Conservation (phyloP, 257 asterid species). For the Penstemon barbatus region DNA sequence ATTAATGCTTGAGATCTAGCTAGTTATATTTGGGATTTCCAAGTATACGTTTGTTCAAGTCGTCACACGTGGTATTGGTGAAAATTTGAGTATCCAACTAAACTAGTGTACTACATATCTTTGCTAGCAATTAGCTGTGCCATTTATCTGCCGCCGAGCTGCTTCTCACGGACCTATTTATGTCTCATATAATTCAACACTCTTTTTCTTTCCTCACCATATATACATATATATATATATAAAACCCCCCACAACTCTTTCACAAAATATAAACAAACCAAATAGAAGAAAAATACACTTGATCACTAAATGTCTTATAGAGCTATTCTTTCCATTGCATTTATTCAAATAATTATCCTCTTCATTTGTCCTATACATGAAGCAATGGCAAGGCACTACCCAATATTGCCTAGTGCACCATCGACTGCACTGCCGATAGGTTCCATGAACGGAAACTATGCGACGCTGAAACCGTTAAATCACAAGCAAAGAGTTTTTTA, state of each 20-base stretch:
- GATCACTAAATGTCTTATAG: conserved; percentile 26
- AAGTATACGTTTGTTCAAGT: too few species aligned
- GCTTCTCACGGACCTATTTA: conserved; percentile 54
- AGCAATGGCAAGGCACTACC: conserved; percentile 34
- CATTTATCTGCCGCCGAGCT: conserved; percentile 21
- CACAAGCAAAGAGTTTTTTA: conserved; percentile 34
- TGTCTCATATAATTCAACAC: conserved; percentile 25
- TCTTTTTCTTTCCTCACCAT: conserved; percentile 21
- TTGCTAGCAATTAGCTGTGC: conserved; percentile 35
- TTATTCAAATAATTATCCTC: conserved; percentile 34
- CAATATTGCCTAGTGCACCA: conserved; percentile 17
- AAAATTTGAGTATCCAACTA: too few species aligned
- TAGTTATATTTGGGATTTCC: too few species aligned
- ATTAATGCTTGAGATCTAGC: too few species aligned
- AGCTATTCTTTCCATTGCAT: conserved; percentile 16
- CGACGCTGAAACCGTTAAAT: conserved; percentile 41
- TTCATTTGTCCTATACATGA: conserved; percentile 30
- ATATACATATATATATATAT: neutral
- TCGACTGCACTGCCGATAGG: conserved; percentile 29
- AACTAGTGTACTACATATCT: neutral
- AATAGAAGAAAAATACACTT: neutral
- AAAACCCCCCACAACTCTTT: neutral
- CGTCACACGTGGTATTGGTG: too few species aligned
- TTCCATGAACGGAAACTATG: conserved; percentile 10
- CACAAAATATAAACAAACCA: conserved; percentile 13